A percentile compares a stretch with the other conserved stretches of the same genome.
These are phyloP conservation scores for Colletotrichum navitas DNA, from an alignment of 2,329 filamentous ascomycete genomes.

Conservation along the genomic window DNA sequence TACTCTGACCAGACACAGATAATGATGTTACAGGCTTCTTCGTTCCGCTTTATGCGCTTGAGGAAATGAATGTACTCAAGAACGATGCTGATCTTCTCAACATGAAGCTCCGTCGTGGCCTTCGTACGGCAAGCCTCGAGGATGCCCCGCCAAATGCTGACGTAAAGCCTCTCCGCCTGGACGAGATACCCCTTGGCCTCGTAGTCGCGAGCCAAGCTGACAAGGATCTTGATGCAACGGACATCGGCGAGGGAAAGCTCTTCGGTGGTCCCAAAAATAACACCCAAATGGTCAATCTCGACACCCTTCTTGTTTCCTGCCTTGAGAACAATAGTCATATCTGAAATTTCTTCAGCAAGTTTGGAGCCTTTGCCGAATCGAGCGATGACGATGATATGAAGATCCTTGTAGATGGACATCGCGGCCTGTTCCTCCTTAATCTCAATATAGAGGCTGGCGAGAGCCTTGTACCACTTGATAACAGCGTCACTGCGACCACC, in stretches of 20 bases:
- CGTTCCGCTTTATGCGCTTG: slow-evolving; percentile 47
- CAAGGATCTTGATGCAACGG: slow-evolving; percentile 51
- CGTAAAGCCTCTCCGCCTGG: slow-evolving; percentile 55
- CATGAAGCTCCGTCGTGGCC: slow-evolving; percentile 50
- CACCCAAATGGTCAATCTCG: slow-evolving; percentile 43
- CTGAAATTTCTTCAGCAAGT: slow-evolving; percentile 50
- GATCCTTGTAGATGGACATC: slow-evolving; percentile 50
- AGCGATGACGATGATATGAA: slow-evolving; percentile 51
- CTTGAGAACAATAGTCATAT: slow-evolving; percentile 51
- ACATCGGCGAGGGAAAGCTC: slow-evolving; percentile 51
- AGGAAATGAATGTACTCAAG: slow-evolving; percentile 55
- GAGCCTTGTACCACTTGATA: slow-evolving; percentile 52
- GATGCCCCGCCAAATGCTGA: slow-evolving; percentile 56
- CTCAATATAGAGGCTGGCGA: slow-evolving; percentile 53
- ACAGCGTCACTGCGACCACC: slow-evolving; percentile 52
- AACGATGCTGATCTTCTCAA: slow-evolving; percentile 54
- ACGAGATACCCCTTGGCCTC: slow-evolving; percentile 49
- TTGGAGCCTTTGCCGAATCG: slow-evolving; percentile 51
- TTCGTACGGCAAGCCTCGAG: slow-evolving; percentile 50
- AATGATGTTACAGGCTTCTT: slow-evolving; percentile 55
- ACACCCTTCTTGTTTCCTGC: slow-evolving; percentile 43
- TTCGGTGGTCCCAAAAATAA: slow-evolving; percentile 53
- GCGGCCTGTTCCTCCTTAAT: slow-evolving; percentile 53
- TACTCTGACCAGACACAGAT: slow-evolving; percentile 58
- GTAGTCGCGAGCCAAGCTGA: slow-evolving; percentile 53